phyloP scores from a whole-genome alignment of 495 filamentous ascomycete genomes.

The Hyaloscypha hepaticicola region DNA sequence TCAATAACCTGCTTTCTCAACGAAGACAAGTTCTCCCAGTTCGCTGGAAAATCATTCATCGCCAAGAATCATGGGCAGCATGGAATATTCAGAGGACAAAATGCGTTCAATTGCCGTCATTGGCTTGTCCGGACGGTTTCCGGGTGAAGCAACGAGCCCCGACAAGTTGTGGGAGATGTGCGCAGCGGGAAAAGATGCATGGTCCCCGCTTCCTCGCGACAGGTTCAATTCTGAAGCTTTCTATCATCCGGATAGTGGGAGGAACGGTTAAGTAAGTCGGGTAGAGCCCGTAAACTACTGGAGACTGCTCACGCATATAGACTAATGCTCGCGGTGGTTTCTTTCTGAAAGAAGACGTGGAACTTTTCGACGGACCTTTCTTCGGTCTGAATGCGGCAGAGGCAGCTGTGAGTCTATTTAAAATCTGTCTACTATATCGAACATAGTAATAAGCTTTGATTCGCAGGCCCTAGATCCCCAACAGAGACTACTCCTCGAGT shows the following conservation, averaged over 20 bases:
- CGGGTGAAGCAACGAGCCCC: conserved; percentile 52
- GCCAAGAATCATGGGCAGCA: neutral
- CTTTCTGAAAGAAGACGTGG: conserved; percentile 52
- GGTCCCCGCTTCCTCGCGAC: conserved; percentile 45
- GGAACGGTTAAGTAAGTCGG: conserved; percentile 20
- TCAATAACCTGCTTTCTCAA: conserved; percentile 37
- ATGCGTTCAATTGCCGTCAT: conserved; percentile 57
- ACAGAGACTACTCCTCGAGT: conserved; percentile 54
- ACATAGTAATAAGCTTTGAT: neutral
- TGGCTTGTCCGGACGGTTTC: conserved; percentile 61
- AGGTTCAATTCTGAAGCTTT: conserved; percentile 43
- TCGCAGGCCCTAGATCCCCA: conserved; percentile 47
- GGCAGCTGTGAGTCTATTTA: conserved; percentile 43
- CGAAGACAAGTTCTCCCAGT: conserved; percentile 16
- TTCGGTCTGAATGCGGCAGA: conserved; percentile 59
- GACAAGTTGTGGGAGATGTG: conserved; percentile 55
- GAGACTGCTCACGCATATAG: neutral
- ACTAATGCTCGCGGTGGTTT: conserved; percentile 30
- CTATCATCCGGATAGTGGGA: conserved; percentile 53
- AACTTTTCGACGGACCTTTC: conserved; percentile 56
- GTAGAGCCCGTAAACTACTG: conserved; percentile 9
- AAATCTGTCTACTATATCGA: neutral
- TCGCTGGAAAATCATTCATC: too few species aligned
- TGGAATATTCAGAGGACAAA: neutral
- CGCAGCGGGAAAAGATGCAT: conserved; percentile 42